Conservation (phyloP, 2,329 filamentous ascomycete genomes). For the Penicillium palitans region DNA sequence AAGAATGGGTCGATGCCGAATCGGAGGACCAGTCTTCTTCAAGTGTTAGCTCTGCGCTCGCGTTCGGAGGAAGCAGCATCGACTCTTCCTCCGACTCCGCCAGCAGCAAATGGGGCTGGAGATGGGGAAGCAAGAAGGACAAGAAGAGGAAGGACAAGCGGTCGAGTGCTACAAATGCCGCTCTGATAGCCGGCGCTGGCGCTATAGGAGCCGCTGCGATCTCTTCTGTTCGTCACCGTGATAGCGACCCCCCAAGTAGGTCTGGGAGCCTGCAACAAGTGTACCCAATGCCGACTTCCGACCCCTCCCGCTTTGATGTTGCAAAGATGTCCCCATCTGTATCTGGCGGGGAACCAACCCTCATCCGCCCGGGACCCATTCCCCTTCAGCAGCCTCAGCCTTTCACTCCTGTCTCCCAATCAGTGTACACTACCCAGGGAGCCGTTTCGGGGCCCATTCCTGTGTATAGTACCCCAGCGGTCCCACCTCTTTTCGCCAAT, state of each 20-base stretch:
- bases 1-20: slow-evolving; percentile 58
- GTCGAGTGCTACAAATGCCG: slow-evolving; percentile 30
- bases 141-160: slow-evolving; percentile 40
- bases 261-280: slow-evolving; percentile 56
- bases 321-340: slow-evolving; percentile 33
- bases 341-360: slow-evolving; percentile 28
- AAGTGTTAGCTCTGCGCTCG: slow-evolving; percentile 59
- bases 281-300: slow-evolving; percentile 66
- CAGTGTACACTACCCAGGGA: slow-evolving; percentile 59
- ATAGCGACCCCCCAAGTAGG: slow-evolving; percentile 39
- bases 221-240: slow-evolving; percentile 38
- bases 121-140: slow-evolving; percentile 55
- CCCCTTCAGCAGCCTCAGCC: slow-evolving; percentile 86
- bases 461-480: slow-evolving; percentile 43
- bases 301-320: slow-evolving; percentile 64
- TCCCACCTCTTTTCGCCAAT: slow-evolving; percentile 43
- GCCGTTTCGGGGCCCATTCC: slow-evolving; percentile 34
- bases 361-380: slow-evolving; percentile 58
- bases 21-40: slow-evolving; percentile 55
- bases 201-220: slow-evolving; percentile 46
- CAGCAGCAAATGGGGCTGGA: slow-evolving; percentile 60
- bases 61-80: slow-evolving; percentile 59
- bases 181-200: slow-evolving; percentile 45
- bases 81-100: slow-evolving; percentile 60
- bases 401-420: slow-evolving; percentile 68